Conservation (phyloP, 495 filamentous ascomycete genomes). For the Penicillium lividum region DNA sequence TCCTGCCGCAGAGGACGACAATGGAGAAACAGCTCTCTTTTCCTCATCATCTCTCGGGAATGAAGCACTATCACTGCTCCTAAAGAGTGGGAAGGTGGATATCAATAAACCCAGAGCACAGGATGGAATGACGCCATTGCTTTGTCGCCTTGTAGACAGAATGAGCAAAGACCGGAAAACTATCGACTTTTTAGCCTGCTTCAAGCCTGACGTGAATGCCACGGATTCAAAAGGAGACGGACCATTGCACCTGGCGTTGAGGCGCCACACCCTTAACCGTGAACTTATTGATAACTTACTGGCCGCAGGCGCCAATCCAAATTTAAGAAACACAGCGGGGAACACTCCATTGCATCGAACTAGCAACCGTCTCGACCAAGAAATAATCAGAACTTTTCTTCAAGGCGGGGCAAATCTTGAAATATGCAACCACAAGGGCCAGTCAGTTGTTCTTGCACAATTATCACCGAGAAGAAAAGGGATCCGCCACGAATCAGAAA, state of each 20-base stretch:
- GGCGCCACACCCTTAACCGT: background rate
- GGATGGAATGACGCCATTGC: slow-evolving; percentile 4
- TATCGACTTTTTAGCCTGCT: background rate
- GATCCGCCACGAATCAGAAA: no score
- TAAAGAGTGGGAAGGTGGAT: background rate
- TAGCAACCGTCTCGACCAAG: background rate
- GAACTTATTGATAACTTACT: background rate
- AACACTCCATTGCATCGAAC: slow-evolving; percentile 2
- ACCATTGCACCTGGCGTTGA: background rate
- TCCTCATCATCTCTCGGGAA: no score
- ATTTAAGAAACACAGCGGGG: background rate
- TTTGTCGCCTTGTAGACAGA: background rate
- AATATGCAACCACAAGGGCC: background rate
- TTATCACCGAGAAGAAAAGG: no score
- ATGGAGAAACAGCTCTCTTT: background rate
- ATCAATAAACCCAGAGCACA: background rate
- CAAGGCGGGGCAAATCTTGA: background rate
- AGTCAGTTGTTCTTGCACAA: slow-evolving; percentile 2
- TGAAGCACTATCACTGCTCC: background rate
- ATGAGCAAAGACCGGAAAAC: background rate
- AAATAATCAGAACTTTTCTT: background rate
- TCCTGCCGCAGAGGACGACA: background rate
- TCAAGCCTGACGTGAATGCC: background rate
- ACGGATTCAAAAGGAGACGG: slow-evolving; percentile 1
- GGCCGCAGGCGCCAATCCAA: slow-evolving; percentile 1